Evolutionary conservation across 371 early-diverging fungal genomes (phyloP), one percentile per base, ranked within the genome.

Genomic region (Chytridiales sp.): DNA sequence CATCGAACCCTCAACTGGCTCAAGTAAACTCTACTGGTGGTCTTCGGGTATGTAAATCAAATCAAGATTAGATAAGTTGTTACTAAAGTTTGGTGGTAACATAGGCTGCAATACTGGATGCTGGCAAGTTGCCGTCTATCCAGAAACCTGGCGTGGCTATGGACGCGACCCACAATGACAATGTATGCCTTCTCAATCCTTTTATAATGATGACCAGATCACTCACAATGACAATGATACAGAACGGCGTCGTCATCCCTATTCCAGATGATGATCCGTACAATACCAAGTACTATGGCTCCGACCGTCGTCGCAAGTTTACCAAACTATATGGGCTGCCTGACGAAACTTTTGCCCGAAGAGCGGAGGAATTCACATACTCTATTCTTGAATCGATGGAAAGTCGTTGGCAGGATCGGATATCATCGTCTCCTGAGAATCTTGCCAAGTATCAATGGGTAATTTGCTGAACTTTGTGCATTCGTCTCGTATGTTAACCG

Each of bases 211-310:
- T n/a, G n/a, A n/a, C n/a, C n/a, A n/a, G n/a, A n/a, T n/a, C n/a
- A n/a, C n/a, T n/a, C n/a, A n/a, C n/a, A n/a, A 38, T 41, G 24
- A 22, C 39, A 35, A 8, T 42, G 19, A 38, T 32, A 6, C 38
- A 58, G 48, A 29, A 58, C 38, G 26, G 19, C 26, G 42, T 41
- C 34, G 47, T 36, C 27, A 49, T 69, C 9, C 72, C 69, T 30
- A 43, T 69, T 19, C 51, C 46, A 2, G 61, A 66, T 30, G 59
- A 62, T 19, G 77, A 79, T 55, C 66, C 73, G 1, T 75, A 65
- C 68, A 79, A 79, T 41, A 47, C 66, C 5, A 47, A 64, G 39
- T 79, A 74, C 61, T 79, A 67, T 50, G 19, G 36, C 3, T 79
- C 80, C 2, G 73, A 79, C 30, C 61, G 71, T 0, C 66, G 77